phyloP scores from a whole-genome alignment of 1,139 yeast genomes.

The Chernovozyma aurita region DNA sequence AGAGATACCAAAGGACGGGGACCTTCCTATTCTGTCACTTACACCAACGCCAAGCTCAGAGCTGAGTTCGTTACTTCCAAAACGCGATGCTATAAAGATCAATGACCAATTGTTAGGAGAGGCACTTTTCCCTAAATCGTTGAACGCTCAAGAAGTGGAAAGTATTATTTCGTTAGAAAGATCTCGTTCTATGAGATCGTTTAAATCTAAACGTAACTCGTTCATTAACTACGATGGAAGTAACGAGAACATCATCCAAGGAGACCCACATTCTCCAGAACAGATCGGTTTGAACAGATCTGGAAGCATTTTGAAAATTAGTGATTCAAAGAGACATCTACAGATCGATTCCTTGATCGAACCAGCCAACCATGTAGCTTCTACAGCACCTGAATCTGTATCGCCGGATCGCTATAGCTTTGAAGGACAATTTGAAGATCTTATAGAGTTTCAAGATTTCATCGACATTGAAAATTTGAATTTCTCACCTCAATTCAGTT shows the following conservation, averaged over 20 bases:
- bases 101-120: conserved; percentile 45
- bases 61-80: not conserved
- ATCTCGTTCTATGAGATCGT: conserved; percentile 55
- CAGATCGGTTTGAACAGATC: conserved; percentile 25
- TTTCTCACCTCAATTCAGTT: conserved; percentile 15
- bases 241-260: conserved; percentile 39
- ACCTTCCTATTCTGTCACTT: not conserved
- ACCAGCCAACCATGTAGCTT: not conserved
- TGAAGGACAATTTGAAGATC: conserved; percentile 25
- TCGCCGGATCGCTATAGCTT: conserved; percentile 2
- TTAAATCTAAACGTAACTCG: conserved; percentile 37
- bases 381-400: not conserved
- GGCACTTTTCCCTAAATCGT: conserved; percentile 64
- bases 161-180: conserved; percentile 71
- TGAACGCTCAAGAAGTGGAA: conserved; percentile 65
- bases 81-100: not conserved
- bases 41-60: not conserved
- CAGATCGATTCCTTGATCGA: conserved; percentile 5
- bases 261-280: conserved; percentile 13
- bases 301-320: conserved; percentile 48
- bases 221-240: conserved; percentile 46
- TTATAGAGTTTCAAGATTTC: conserved; percentile 60
- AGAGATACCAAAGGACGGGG: not conserved
- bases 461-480: conserved; percentile 53
- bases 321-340: conserved; percentile 3